These are phyloP conservation scores for Groenewaldozyma salmanticensis DNA, from an alignment of 805 yeast genomes.

Conservation along the genomic window DNA sequence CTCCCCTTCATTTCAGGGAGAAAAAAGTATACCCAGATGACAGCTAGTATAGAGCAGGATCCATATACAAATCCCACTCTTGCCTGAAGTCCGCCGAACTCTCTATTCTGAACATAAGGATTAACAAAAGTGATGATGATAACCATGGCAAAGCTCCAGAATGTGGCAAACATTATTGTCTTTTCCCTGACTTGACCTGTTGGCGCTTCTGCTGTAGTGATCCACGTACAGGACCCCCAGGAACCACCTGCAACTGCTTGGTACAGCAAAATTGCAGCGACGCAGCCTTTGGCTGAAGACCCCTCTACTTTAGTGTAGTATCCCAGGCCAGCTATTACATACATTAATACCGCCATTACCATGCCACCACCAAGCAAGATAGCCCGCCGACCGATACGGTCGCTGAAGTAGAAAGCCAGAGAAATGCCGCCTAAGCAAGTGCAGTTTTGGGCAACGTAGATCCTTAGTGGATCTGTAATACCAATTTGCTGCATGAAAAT, in stretches of 20 bases:
- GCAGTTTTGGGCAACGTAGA: neutral
- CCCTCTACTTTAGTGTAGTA: too few relatives aligned
- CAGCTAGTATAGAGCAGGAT: neutral
- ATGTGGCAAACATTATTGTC: neutral
- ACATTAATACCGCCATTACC: neutral
- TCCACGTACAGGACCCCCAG: neutral
- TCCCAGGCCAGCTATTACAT: neutral
- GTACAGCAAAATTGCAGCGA: neutral
- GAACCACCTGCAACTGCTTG: neutral
- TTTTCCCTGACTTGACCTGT: neutral
- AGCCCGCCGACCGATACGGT: neutral
- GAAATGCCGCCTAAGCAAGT: neutral
- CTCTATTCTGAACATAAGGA: neutral
- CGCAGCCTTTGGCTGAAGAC: neutral
- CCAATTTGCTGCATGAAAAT: slow-evolving; percentile 4
- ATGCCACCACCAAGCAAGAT: neutral
- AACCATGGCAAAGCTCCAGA: neutral
- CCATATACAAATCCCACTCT: neutral
- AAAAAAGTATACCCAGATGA: neutral
- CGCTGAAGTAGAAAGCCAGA: neutral
- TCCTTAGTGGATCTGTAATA: neutral
- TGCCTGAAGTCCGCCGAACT: neutral
- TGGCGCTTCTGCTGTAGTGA: neutral
- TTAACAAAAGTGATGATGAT: neutral
- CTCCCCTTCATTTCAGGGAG: slow-evolving; percentile 1